Base-by-base conservation (phyloP, 495 filamentous ascomycete species). In the Echria macrotheca region DNA sequence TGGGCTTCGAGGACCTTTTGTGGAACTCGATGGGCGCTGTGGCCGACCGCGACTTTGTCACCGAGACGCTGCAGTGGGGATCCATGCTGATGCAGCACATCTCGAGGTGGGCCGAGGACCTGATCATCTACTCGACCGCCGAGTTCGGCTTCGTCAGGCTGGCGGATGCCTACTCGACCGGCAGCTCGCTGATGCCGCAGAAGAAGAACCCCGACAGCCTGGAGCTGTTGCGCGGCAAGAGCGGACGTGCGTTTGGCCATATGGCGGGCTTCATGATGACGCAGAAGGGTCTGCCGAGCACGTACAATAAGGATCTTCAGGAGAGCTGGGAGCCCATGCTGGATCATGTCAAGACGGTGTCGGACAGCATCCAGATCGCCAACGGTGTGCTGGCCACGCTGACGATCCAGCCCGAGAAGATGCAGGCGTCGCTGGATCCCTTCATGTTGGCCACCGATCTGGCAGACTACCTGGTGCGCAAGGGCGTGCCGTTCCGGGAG, bases 251-350 rank as follows among this genome's bases (percentile, higher is more conserved):
- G 7, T 91, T 95, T 60, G 89, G 89, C 1, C 83, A 90, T 58
- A 89, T 96, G 84, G 78, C 86, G 6, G 91, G 91, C 26, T 73
- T 96, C 56, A 91, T 89, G 81, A 80, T 78, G 66, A 93, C 84
- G 11, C 81, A 87, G 63, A 96, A 97, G 73, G 86, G 86, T 26
- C 75, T 95, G 17, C 89, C 91, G 2, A 86, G 81, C 19, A 94
- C 89, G 5, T 96, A 96, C 75, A 95, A 96, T 74, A 95, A 96
- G 72, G 87, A 95, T 62, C 73, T 95, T 12, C 91, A 97, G 69
- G 91, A 96, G 70, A 84, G 80, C 50, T 82, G 89, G 53, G 88
- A 95, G 73, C 85, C 86, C 33, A 77, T 97, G 65, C 78, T 97
- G 22, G 87, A 95, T 69, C 82, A 84, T 62, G 78, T 94, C 65